These are phyloP conservation scores for Cetradonia linearis DNA, from an alignment of 495 filamentous ascomycete species.

Conservation along the genomic window DNA sequence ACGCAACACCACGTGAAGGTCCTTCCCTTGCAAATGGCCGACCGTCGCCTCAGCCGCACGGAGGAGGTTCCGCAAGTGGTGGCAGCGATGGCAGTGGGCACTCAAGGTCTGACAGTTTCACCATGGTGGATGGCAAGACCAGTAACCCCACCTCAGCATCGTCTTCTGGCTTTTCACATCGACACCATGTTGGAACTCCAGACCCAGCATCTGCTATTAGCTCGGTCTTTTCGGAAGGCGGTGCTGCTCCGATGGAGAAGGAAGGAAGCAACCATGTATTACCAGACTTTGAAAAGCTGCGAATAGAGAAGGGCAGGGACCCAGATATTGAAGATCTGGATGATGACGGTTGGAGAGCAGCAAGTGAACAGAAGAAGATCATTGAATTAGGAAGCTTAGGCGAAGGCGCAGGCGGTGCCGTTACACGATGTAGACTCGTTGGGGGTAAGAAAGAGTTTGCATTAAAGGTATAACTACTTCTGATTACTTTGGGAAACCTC, in stretches of 20 bases:
- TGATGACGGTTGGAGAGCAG: slow-evolving; percentile 89
- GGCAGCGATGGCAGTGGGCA: slow-evolving; percentile 67
- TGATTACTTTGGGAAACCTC: background rate
- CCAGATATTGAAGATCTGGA: slow-evolving; percentile 90
- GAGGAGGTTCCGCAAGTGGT: slow-evolving; percentile 39
- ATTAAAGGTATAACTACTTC: slow-evolving; percentile 60
- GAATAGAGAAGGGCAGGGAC: slow-evolving; percentile 65
- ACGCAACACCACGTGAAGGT: slow-evolving; percentile 53
- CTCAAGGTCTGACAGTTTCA: slow-evolving; percentile 64
- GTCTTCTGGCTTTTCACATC: slow-evolving; percentile 62
- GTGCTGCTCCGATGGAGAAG: slow-evolving; percentile 58
- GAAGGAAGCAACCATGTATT: slow-evolving; percentile 60
- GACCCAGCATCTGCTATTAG: slow-evolving; percentile 83
- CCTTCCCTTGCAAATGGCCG: slow-evolving; percentile 38
- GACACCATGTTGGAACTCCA: slow-evolving; percentile 52
- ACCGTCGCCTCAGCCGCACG: slow-evolving; percentile 39
- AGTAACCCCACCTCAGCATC: slow-evolving; percentile 74
- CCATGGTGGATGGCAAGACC: slow-evolving; percentile 58
- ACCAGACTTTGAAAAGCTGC: slow-evolving; percentile 64
- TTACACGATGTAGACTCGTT: slow-evolving; percentile 79
- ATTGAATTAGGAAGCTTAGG: slow-evolving; percentile 81
- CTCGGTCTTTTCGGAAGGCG: slow-evolving; percentile 69
- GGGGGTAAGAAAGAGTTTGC: slow-evolving; percentile 92
- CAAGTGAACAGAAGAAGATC: slow-evolving; percentile 78
- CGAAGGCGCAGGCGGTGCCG: slow-evolving; percentile 91